Evolutionary conservation across 2,329 filamentous ascomycete species (phyloP).

Genomic region (Shiraia bambusicola): DNA sequence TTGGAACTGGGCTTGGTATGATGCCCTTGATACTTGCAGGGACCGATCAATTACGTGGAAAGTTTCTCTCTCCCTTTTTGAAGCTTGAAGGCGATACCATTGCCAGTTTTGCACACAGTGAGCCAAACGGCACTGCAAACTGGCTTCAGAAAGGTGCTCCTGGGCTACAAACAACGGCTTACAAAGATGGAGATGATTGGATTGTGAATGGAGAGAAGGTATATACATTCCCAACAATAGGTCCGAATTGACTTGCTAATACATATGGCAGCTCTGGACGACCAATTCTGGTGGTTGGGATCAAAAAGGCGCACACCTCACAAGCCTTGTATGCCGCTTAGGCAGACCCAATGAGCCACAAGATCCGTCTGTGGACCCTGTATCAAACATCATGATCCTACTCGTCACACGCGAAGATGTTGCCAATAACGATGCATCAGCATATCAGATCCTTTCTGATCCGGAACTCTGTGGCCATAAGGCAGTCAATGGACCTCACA

Average conservation of each 20-base stretch:
- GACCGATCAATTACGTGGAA: slow-evolving; percentile 44
- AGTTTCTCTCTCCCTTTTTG: slow-evolving; percentile 54
- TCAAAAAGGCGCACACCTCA: slow-evolving; percentile 53
- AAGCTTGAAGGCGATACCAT: slow-evolving; percentile 49
- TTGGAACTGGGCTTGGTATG: slow-evolving; percentile 56
- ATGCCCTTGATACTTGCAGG: slow-evolving; percentile 53
- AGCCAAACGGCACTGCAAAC: slow-evolving; percentile 56
- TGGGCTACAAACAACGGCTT: slow-evolving; percentile 54
- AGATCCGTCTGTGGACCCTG: slow-evolving; percentile 25
- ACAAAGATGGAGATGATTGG: slow-evolving; percentile 53
- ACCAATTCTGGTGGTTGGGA: slow-evolving; percentile 59
- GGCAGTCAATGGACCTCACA: slow-evolving; percentile 53
- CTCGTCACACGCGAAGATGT: slow-evolving; percentile 54
- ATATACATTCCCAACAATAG: slow-evolving; percentile 1
- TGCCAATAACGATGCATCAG: slow-evolving; percentile 45
- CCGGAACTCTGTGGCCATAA: slow-evolving; percentile 51
- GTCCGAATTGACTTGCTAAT: background rate
- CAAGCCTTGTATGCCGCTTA: slow-evolving; percentile 55
- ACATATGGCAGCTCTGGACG: slow-evolving; percentile 51
- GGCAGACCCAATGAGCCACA: slow-evolving; percentile 10
- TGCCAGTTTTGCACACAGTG: slow-evolving; percentile 55
- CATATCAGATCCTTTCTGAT: slow-evolving; percentile 53
- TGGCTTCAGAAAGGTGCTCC: slow-evolving; percentile 53
- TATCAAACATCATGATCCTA: slow-evolving; percentile 51
- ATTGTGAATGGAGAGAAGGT: slow-evolving; percentile 58